These are phyloP conservation scores for Coriolopsis trogii DNA, from an alignment of 1,284 basidiomycete species.

Conservation along the genomic window DNA sequence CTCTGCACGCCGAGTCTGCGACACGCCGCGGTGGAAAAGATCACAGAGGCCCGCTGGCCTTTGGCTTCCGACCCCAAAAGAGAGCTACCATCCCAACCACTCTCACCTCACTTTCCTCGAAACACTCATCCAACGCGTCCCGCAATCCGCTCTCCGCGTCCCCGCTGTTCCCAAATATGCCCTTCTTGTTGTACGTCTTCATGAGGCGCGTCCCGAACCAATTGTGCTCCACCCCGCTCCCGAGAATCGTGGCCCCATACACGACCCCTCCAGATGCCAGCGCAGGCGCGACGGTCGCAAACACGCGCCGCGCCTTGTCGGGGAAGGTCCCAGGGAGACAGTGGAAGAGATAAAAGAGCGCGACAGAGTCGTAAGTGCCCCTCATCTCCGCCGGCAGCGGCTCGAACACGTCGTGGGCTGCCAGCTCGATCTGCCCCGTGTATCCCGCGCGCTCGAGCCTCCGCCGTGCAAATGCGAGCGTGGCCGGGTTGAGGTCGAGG, in stretches of 20 bases:
- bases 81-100: slow-evolving; percentile 27
- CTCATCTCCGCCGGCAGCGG: slow-evolving; percentile 17
- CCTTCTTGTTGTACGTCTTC: slow-evolving; percentile 24
- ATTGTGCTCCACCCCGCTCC: slow-evolving; percentile 22
- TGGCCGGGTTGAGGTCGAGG: slow-evolving; percentile 27
- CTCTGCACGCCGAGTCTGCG: too few relatives aligned
- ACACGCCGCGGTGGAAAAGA: too few relatives aligned
- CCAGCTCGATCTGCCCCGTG: slow-evolving; percentile 17
- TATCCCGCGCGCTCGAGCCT: slow-evolving; percentile 22
- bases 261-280: slow-evolving; percentile 24
- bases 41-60: too few relatives aligned
- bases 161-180: slow-evolving; percentile 24
- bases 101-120: slow-evolving; percentile 24
- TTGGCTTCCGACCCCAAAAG: slow-evolving; percentile 12
- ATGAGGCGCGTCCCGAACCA: slow-evolving; percentile 25
- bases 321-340: slow-evolving; percentile 29
- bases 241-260: slow-evolving; percentile 30
- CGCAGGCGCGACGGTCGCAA: slow-evolving; percentile 15
- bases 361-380: slow-evolving; percentile 26
- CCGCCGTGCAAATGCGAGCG: slow-evolving; percentile 16
- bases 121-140: slow-evolving; percentile 20
- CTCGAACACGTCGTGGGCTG: slow-evolving; percentile 24
- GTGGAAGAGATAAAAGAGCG: slow-evolving; percentile 30
- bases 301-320: slow-evolving; percentile 20
- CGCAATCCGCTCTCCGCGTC: slow-evolving; percentile 22